Evolutionary conservation across 164 flowering plant species (phyloP).

Genomic region (Piper betle): DNA sequence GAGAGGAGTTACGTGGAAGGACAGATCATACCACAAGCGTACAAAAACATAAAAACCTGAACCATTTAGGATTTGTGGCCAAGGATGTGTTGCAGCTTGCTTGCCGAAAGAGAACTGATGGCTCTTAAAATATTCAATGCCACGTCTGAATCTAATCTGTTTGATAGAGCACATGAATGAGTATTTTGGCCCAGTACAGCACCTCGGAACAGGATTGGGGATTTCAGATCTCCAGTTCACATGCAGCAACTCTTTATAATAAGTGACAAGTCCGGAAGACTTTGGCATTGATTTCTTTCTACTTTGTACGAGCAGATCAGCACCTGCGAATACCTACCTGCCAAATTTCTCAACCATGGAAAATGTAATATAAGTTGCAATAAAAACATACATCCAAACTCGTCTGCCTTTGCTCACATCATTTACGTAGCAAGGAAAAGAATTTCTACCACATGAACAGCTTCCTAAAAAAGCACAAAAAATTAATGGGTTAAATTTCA

Average conservation of each 20-base stretch:
- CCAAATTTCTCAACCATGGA: neutral
- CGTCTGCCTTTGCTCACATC: neutral
- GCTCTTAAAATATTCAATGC: neutral
- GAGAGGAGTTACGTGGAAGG: no score
- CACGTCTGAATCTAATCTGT: neutral
- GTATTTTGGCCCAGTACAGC: neutral
- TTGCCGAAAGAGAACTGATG: neutral
- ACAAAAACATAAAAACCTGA: no score
- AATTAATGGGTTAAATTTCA: no score
- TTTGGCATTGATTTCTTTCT: neutral
- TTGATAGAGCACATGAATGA: neutral
- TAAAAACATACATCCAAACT: neutral
- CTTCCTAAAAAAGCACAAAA: no score
- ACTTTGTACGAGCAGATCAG: neutral
- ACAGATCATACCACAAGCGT: no score
- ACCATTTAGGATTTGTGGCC: no score
- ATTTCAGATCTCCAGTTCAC: neutral
- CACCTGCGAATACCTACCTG: neutral
- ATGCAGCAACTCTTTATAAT: neutral
- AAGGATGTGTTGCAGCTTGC: neutral
- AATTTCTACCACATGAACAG: no score
- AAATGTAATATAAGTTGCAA: neutral
- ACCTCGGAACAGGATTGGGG: neutral
- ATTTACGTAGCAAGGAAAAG: no score
- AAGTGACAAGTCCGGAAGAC: neutral